A percentile compares a stretch with the other conserved stretches of the same genome.
Evolutionary conservation across 1,139 yeast genomes (phyloP).

Genomic region (Scheffersomyces insectosa): DNA sequence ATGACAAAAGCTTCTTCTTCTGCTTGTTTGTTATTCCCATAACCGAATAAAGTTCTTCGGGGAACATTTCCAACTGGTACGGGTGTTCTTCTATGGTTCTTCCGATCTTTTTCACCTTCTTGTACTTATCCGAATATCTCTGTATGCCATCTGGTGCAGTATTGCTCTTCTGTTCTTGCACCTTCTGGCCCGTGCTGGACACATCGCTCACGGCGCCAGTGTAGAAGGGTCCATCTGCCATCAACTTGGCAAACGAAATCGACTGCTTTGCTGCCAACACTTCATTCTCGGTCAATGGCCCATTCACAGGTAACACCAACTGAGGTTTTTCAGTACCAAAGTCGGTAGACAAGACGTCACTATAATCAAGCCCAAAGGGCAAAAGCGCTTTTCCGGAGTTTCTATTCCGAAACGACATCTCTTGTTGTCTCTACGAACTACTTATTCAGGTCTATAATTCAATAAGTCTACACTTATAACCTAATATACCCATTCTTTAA

Average conservation of each 20-base stretch:
- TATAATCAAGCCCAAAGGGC: conserved; percentile 71
- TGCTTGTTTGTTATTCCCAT: conserved; percentile 67
- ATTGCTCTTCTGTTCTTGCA: conserved; percentile 19
- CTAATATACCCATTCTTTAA: too few relatives aligned
- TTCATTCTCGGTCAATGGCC: conserved; percentile 57
- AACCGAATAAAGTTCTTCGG: conserved; percentile 73
- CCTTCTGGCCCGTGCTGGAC: conserved; percentile 7
- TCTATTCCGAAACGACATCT: conserved; percentile 16
- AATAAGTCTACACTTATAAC: too few relatives aligned
- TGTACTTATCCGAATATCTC: conserved; percentile 72
- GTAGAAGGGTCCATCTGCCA: conserved; percentile 76
- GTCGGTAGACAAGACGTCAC: conserved; percentile 47
- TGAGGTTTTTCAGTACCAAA: conserved; percentile 38
- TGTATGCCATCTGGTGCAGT: conserved; percentile 56
- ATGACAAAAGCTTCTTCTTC: conserved; percentile 51
- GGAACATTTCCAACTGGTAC: conserved; percentile 69
- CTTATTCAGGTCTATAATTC: too few relatives aligned
- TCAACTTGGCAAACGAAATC: conserved; percentile 54
- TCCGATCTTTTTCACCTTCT: conserved; percentile 73
- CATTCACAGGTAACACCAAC: conserved; percentile 65
- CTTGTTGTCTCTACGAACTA: neutral
- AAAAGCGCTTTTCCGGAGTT: conserved; percentile 35
- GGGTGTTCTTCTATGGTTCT: conserved; percentile 84
- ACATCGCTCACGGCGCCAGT: conserved; percentile 53
- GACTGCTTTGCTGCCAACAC: conserved; percentile 64